Base-by-base conservation (phyloP, 805 yeast species). In the Ogataea pilisensis region DNA sequence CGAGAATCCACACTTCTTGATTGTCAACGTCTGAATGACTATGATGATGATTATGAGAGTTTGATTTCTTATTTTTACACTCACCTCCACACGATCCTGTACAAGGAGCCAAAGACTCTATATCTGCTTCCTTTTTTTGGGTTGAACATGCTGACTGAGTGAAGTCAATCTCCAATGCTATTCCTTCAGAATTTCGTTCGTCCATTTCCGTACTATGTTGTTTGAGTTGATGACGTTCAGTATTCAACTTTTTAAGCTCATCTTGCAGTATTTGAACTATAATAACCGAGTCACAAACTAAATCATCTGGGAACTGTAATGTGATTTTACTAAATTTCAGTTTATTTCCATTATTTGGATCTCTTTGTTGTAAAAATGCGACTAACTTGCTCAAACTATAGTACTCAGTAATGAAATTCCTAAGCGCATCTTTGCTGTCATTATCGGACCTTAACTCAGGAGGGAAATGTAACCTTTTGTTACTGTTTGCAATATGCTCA, bases 221-320 rank as follows among this genome's bases (percentile, higher is more conserved):
- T 6, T n/a, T 30, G 4, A 34, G 28, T 16, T 44, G 44, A 34
- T 46, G 47, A 4, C 21, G 28, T 3, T 42, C 38, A 14, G 38
- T 30, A 29, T 39, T 37, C 27, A 22, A 26, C 14, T 22, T 38
- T 18, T 53, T 56, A 35, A 69, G 65, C 37, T 46, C 55, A 21
- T 60, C 64, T 53, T 74, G 85, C 19, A 84, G 48, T 31, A 67
- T 62, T 42, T 78, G 78, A 0, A 78, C 77, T 1, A 91, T 76
- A 16, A 80, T 70, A 1, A 91, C 78, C 1, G 96, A 81, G 58
- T 91, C 97, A 31, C 80, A 71, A 1, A 93, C 76, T 28, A 90
- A 64, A 5, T 65, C 44, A 59, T 95, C 99, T 0, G 98, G 98
- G 49, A 93, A 91, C 63, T 93, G 99, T 25, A 93, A 66, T 0